A percentile compares a stretch with the other conserved stretches of the same genome.
Conservation (phyloP, 192 early-diverging fungal genomes). For the Lunasporangiospora selenospora region DNA sequence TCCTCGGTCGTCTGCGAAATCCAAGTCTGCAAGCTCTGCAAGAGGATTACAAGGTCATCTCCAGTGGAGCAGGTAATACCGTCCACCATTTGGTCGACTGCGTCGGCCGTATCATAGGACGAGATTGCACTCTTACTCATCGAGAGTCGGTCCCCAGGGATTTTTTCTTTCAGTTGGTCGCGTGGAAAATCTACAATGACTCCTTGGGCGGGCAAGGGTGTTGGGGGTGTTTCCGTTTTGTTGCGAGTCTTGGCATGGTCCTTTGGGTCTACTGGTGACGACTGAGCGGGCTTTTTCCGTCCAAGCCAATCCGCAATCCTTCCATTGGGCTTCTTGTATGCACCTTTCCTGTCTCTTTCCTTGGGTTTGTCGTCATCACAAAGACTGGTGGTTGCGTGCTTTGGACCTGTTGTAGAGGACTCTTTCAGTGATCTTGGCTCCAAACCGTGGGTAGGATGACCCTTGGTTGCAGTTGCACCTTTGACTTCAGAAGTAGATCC, state of each 20-base stretch:
- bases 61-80: slow-evolving; percentile 43
- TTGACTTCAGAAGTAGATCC: no score
- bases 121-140: slow-evolving; percentile 20
- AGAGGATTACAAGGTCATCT: slow-evolving; percentile 23
- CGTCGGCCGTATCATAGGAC: slow-evolving; percentile 7
- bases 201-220: neutral
- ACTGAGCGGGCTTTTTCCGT: no score
- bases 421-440: no score
- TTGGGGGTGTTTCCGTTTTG: neutral
- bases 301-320: no score
- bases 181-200: neutral
- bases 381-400: no score
- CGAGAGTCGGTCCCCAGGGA: slow-evolving; percentile 15
- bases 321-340: no score
- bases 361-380: no score
- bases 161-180: neutral
- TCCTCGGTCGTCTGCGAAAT: slow-evolving; percentile 4
- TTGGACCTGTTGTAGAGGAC: no score
- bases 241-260: neutral
- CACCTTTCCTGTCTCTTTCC: no score
- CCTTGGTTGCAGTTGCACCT: no score
- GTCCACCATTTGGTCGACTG: slow-evolving; percentile 23
- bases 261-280: no score
- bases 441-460: no score
- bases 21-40: slow-evolving; percentile 18